A percentile compares a stretch with the other conserved stretches of the same genome.
phyloP scores from a whole-genome alignment of 2,329 filamentous ascomycete species.

The Rosellinia necatrix region DNA sequence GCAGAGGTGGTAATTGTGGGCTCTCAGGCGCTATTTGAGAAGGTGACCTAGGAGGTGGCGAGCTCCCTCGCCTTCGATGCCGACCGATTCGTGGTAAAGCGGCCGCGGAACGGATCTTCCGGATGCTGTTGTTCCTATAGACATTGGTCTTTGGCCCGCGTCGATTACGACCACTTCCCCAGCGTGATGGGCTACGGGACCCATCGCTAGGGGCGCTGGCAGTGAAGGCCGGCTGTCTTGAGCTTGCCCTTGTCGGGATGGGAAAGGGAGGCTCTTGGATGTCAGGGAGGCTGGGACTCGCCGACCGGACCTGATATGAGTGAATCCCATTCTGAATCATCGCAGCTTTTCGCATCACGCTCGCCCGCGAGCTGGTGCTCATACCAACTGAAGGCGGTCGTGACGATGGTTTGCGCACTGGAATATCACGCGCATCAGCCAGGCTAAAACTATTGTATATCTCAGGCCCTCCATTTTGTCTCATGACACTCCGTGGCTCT shows the following conservation, averaged over 20 bases:
- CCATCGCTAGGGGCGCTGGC: conserved; percentile 72
- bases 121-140: conserved; percentile 66
- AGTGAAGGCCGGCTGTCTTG: conserved; percentile 70
- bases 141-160: conserved; percentile 53
- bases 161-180: conserved; percentile 58
- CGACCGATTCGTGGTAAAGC: conserved; percentile 65
- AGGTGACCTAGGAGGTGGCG: conserved; percentile 68
- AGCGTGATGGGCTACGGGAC: conserved; percentile 73
- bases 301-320: conserved; percentile 66
- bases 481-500: conserved; percentile 41
- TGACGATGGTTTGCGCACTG: conserved; percentile 42
- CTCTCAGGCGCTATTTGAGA: conserved; percentile 72
- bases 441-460: conserved; percentile 52
- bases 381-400: conserved; percentile 39
- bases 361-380: conserved; percentile 53
- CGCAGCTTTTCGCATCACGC: conserved; percentile 75
- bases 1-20: conserved; percentile 72
- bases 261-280: conserved; percentile 78
- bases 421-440: conserved; percentile 37
- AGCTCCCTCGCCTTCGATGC: conserved; percentile 57
- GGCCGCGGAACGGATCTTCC: conserved; percentile 84
- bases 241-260: conserved; percentile 87
- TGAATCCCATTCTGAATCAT: conserved; percentile 80
- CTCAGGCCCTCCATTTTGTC: conserved; percentile 46
- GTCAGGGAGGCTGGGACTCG: conserved; percentile 69